Evolutionary conservation across 257 asterid species (phyloP).

Genomic region (Paulownia fortunei): DNA sequence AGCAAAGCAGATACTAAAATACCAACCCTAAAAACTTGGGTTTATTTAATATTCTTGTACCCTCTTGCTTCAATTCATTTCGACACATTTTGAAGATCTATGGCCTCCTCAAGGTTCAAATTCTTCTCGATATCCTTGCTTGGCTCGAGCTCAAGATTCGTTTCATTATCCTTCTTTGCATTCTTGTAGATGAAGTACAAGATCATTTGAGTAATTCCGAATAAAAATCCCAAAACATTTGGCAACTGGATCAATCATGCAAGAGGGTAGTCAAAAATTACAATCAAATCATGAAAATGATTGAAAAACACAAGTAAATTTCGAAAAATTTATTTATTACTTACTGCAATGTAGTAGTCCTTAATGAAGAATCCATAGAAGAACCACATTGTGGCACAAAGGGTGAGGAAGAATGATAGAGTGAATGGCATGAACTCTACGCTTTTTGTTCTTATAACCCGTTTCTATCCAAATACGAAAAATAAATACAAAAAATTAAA

Average conservation of each 20-base stretch:
- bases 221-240: slow-evolving; percentile 64
- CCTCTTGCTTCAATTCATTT: slow-evolving; percentile 20
- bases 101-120: slow-evolving; percentile 18
- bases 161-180: slow-evolving; percentile 33
- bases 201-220: slow-evolving; percentile 67
- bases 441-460: slow-evolving; percentile 65
- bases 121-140: slow-evolving; percentile 34
- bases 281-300: background rate
- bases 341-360: slow-evolving; percentile 76
- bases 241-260: slow-evolving; percentile 54
- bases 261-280: background rate
- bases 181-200: slow-evolving; percentile 67
- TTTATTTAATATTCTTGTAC: background rate
- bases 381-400: slow-evolving; percentile 73
- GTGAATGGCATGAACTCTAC: slow-evolving; percentile 77
- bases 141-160: slow-evolving; percentile 27
- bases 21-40: no score
- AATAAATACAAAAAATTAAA: background rate
- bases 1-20: no score
- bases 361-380: slow-evolving; percentile 65
- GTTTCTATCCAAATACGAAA: slow-evolving; percentile 42
- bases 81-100: background rate
- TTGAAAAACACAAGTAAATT: background rate
- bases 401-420: slow-evolving; percentile 66
- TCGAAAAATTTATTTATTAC: slow-evolving; percentile 11